Percentiles rank a stretch among this genome's conserved stretches.
Evolutionary conservation across 768 basidiomycete species (phyloP).

Genomic region (Neoboletus brunneissimus): DNA sequence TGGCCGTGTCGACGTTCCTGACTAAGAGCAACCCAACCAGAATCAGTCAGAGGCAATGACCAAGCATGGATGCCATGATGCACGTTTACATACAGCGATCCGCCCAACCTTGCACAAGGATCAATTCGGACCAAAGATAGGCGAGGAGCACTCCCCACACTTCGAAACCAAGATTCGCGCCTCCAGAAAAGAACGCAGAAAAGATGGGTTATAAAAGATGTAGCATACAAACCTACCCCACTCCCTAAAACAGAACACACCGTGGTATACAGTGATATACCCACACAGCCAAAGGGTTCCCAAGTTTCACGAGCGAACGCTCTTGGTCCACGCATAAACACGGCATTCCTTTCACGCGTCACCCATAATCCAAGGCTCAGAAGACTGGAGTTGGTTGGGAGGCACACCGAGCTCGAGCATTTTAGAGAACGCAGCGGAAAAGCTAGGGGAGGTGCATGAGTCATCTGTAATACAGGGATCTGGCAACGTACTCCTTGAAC

Average conservation of each 20-base stretch:
- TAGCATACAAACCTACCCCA: neutral
- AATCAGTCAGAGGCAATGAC: too few species aligned
- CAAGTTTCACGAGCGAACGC: neutral
- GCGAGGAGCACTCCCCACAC: neutral
- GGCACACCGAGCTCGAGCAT: slow-evolving; percentile 96
- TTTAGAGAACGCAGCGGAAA: slow-evolving; percentile 71
- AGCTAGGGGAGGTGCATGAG: slow-evolving; percentile 48
- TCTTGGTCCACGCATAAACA: neutral
- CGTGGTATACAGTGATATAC: neutral
- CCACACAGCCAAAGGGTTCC: neutral
- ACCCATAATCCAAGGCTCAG: slow-evolving; percentile 73
- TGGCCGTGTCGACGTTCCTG: too few species aligned
- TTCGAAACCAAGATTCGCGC: too few species aligned
- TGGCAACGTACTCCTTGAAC: slow-evolving; percentile 81
- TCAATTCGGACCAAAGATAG: too few species aligned
- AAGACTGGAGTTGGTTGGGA: slow-evolving; percentile 62
- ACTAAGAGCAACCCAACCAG: too few species aligned
- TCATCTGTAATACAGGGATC: neutral
- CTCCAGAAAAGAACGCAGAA: neutral
- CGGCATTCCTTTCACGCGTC: slow-evolving; percentile 30
- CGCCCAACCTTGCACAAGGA: too few species aligned
- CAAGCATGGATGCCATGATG: too few species aligned
- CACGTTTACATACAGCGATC: too few species aligned
- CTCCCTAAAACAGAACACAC: neutral
- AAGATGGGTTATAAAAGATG: neutral